Percentiles rank a stretch among this genome's conserved stretches.
These are phyloP conservation scores for Dendryphion nanum DNA, from an alignment of 2,329 filamentous ascomycete genomes.

Conservation along the genomic window DNA sequence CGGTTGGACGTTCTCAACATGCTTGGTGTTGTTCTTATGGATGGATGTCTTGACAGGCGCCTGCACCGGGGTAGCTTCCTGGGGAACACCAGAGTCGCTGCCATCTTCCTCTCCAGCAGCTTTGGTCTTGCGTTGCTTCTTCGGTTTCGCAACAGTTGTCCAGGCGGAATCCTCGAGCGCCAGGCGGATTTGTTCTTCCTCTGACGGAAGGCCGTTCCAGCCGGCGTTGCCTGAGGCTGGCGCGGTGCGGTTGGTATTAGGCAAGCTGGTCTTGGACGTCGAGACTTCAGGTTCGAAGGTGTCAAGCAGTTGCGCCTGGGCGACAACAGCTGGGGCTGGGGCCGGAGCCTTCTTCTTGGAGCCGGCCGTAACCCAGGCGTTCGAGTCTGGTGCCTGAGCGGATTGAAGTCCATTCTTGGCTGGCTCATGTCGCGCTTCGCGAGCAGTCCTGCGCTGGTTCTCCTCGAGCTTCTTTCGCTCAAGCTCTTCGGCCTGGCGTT, in stretches of 20 bases:
- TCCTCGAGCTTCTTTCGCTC: conserved; percentile 74
- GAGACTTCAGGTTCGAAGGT: conserved; percentile 45
- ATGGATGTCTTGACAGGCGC: conserved; percentile 16
- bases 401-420: conserved; percentile 72
- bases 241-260: conserved; percentile 40
- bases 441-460: conserved; percentile 77
- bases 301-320: conserved; percentile 41
- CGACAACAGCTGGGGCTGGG: conserved; percentile 14
- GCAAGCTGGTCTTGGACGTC: conserved; percentile 41
- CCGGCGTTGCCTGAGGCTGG: conserved; percentile 39
- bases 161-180: conserved; percentile 55
- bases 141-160: conserved; percentile 59
- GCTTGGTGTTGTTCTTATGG: too few species aligned
- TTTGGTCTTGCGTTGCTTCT: conserved; percentile 55
- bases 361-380: conserved; percentile 52
- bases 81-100: conserved; percentile 16
- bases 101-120: conserved; percentile 43
- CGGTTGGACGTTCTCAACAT: conserved; percentile 19
- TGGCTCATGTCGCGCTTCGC: conserved; percentile 77
- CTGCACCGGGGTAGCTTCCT: conserved; percentile 14
- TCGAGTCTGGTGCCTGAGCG: conserved; percentile 48
- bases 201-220: conserved; percentile 54
- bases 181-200: conserved; percentile 61
- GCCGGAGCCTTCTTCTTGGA: conserved; percentile 21
- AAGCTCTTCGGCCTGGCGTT: conserved; percentile 74